Conservation (phyloP, 352 stramenopile species). For the Thraustotheca clavata region DNA sequence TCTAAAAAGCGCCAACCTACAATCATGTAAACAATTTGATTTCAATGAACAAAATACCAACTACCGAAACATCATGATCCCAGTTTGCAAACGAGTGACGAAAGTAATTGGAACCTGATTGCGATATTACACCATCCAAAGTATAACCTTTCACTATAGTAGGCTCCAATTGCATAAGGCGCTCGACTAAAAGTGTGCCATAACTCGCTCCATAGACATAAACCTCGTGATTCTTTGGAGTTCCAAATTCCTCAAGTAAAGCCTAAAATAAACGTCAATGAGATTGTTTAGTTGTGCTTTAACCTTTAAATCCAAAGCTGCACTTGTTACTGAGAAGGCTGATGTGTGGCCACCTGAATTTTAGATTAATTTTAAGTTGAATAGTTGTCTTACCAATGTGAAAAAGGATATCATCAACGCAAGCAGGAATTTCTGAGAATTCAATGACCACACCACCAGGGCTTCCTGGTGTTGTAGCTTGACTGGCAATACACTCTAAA, state of each 20-base stretch:
- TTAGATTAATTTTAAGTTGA: too few relatives aligned
- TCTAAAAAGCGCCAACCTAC: constrained; percentile 36
- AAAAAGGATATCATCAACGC: constrained; percentile 62
- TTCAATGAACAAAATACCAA: constrained; percentile 22
- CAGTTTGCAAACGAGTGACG: constrained; percentile 52
- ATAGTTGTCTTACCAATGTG: constrained; percentile 42
- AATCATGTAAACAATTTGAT: neutral
- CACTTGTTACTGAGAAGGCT: constrained; percentile 64
- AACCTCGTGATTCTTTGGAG: neutral
- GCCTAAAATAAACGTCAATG: neutral
- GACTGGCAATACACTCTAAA: constrained; percentile 41
- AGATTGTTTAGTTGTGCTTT: constrained; percentile 38
- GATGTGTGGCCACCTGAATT: constrained; percentile 44
- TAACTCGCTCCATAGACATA: constrained; percentile 23
- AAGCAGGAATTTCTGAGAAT: constrained; percentile 47
- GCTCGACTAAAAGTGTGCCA: constrained; percentile 21
- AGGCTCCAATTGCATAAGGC: constrained; percentile 33
- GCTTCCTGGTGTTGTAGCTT: constrained; percentile 42
- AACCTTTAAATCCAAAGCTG: constrained; percentile 45
- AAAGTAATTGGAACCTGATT: constrained; percentile 21
- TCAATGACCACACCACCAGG: constrained; percentile 39
- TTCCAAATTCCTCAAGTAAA: neutral
- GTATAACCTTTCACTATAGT: constrained; percentile 7
- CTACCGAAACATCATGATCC: constrained; percentile 60
- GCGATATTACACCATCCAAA: constrained; percentile 43